These are phyloP conservation scores for Alisma plantagoaquatica DNA, from an alignment of 106 monocot species.

Conservation along the genomic window DNA sequence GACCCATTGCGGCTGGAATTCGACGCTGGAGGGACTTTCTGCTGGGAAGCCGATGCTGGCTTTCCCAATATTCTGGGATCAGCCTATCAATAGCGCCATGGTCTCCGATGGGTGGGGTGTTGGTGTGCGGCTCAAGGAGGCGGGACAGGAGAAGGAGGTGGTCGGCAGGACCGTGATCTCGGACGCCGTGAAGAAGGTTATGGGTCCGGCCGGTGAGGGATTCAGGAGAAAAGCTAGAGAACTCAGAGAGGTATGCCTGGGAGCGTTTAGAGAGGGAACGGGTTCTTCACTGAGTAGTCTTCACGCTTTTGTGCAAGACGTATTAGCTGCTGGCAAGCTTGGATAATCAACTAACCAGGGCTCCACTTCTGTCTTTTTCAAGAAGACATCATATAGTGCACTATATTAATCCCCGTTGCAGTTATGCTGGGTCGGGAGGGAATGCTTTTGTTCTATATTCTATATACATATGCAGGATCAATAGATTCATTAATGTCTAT, in stretches of 20 bases:
- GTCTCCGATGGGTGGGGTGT: conserved; percentile 42
- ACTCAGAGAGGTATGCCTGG: conserved; percentile 3
- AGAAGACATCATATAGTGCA: too few relatives aligned
- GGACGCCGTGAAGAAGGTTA: conserved; percentile 3
- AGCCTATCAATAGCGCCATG: conserved; percentile 22
- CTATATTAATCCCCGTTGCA: too few relatives aligned
- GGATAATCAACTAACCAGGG: too few relatives aligned
- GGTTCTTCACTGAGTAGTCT: background rate
- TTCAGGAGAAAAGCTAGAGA: background rate
- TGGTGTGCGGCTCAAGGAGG: conserved; percentile 22
- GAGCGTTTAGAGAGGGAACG: conserved; percentile 5
- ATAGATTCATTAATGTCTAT: too few relatives aligned
- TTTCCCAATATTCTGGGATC: conserved; percentile 44
- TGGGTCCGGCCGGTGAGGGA: conserved; percentile 11
- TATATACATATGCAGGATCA: too few relatives aligned
- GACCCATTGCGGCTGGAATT: conserved; percentile 83
- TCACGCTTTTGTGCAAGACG: background rate
- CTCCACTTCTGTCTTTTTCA: too few relatives aligned
- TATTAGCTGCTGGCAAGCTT: too few relatives aligned
- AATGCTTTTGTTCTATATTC: too few relatives aligned
- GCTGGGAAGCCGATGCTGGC: conserved; percentile 50
- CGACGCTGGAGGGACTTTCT: conserved; percentile 32
- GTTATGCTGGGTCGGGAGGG: too few relatives aligned
- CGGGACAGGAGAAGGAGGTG: background rate
- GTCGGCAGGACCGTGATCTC: conserved; percentile 18